Evolutionary conservation across 176 grass and related monocot genomes (phyloP).

Genomic region (Urochloa ruziziensis): DNA sequence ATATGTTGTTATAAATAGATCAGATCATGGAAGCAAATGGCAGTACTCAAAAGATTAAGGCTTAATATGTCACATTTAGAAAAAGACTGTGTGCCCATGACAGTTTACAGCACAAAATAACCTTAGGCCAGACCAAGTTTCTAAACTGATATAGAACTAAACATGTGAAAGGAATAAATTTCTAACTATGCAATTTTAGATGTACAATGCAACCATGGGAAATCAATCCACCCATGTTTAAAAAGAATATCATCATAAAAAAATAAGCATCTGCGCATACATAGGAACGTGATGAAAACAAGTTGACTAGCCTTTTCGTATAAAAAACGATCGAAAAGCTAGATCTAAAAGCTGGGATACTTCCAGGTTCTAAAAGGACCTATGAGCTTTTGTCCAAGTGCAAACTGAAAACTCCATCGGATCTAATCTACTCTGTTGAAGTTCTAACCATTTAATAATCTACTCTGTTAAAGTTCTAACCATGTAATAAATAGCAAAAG

Average conservation of each 20-base stretch:
- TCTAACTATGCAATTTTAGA: neutral
- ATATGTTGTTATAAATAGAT: neutral
- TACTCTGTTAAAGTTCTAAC: too few species aligned
- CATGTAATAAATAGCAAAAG: neutral
- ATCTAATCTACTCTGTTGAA: slow-evolving; percentile 4
- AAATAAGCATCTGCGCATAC: neutral
- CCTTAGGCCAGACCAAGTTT: neutral
- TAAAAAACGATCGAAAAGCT: neutral
- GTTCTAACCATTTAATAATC: neutral
- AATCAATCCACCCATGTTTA: slow-evolving; percentile 18
- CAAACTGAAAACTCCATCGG: slow-evolving; percentile 16
- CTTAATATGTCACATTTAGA: neutral
- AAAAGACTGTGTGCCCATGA: neutral
- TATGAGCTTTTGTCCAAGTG: slow-evolving; percentile 16
- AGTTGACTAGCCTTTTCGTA: neutral
- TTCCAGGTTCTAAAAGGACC: neutral
- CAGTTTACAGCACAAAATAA: neutral
- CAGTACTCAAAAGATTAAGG: neutral
- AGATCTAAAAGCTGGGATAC: slow-evolving; percentile 18
- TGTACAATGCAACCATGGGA: neutral
- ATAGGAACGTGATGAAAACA: slow-evolving; percentile 1
- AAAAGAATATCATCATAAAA: neutral
- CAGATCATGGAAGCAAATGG: neutral
- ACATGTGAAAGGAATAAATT: neutral
- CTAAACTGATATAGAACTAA: neutral